Evolutionary conservation across 805 yeast genomes (phyloP).

Genomic region (Candida suzukii): DNA sequence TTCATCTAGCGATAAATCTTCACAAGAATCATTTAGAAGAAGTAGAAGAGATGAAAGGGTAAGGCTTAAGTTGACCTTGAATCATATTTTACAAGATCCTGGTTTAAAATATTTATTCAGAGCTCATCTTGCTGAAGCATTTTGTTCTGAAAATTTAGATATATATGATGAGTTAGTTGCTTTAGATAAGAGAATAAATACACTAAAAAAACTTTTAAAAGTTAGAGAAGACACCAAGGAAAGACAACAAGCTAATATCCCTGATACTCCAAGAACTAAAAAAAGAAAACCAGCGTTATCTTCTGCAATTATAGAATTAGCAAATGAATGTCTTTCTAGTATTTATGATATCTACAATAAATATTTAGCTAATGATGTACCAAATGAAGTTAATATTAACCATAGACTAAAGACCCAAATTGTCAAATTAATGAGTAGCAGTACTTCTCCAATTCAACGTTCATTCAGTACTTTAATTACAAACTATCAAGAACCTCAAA

Average conservation of each 20-base stretch:
- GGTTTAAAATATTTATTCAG: slow-evolving; percentile 66
- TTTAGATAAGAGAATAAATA: slow-evolving; percentile 39
- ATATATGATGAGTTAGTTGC: slow-evolving; percentile 56
- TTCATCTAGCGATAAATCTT: not conserved
- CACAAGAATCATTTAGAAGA: not conserved
- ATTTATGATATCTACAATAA: slow-evolving; percentile 62
- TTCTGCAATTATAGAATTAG: slow-evolving; percentile 32
- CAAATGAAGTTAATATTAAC: slow-evolving; percentile 65
- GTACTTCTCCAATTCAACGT: slow-evolving; percentile 2
- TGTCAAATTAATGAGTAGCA: slow-evolving; percentile 7
- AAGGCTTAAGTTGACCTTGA: slow-evolving; percentile 17
- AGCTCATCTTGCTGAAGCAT: slow-evolving; percentile 53
- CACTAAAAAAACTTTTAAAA: slow-evolving; percentile 34
- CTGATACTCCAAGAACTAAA: slow-evolving; percentile 8
- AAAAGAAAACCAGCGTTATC: slow-evolving; percentile 25
- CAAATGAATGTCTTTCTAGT: slow-evolving; percentile 50
- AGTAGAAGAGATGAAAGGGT: not conserved
- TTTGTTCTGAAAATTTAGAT: slow-evolving; percentile 72
- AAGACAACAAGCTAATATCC: not conserved
- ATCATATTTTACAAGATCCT: slow-evolving; percentile 58
- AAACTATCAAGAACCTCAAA: not conserved
- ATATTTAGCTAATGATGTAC: slow-evolving; percentile 59
- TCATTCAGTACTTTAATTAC: not conserved
- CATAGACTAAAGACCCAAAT: slow-evolving; percentile 33
- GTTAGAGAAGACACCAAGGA: slow-evolving; percentile 8